These are phyloP conservation scores for Vitis vinifera DNA, from an alignment of 164 flowering plant species.

Conservation along the genomic window ASM3070453v1 NC_081820.1:2625001-2625500, in stretches of 20 bases:
- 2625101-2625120: constrained; percentile 57
- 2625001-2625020: background rate
- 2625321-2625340: background rate
- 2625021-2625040: constrained; percentile 29
- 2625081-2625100: constrained; percentile 63
- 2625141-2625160: constrained; percentile 23
- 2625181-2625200: background rate
- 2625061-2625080: constrained; percentile 60
- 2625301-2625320: background rate
- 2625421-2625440: constrained; percentile 36
- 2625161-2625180: background rate
- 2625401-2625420: constrained; percentile 38
- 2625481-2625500: too few relatives aligned
- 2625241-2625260: constrained; percentile 53
- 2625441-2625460: background rate
- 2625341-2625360: background rate
- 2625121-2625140: constrained; percentile 59
- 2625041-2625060: constrained; percentile 52
- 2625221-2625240: constrained; percentile 36
- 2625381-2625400: constrained; percentile 54
- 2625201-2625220: constrained; percentile 21
- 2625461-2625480: too few relatives aligned
- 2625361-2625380: constrained; percentile 8
- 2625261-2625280: constrained; percentile 80
- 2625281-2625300: constrained; percentile 47